Percentiles rank a stretch among this genome's conserved stretches.
phyloP scores from a whole-genome alignment of 1,139 yeast species.

The Blastobotrys aristatus region DNA sequence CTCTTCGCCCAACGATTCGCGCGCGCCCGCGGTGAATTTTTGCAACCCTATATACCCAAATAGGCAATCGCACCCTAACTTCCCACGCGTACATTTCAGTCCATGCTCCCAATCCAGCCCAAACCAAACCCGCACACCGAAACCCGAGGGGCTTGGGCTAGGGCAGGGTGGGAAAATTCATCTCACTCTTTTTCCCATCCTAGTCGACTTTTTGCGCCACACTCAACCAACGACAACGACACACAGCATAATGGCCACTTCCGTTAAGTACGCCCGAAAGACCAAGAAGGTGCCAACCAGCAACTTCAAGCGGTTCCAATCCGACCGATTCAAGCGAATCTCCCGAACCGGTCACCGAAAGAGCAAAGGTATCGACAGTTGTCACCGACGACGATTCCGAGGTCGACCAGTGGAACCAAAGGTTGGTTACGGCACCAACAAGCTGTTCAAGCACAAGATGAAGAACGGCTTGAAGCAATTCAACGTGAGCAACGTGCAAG shows the following conservation, averaged over 20 bases:
- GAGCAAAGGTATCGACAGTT: slow-evolving; percentile 99
- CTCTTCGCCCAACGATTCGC: too few relatives aligned
- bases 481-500: slow-evolving; percentile 88
- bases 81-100: background rate
- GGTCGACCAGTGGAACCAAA: slow-evolving; percentile 99
- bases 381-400: slow-evolving; percentile 99
- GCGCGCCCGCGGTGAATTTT: background rate
- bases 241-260: slow-evolving; percentile 72
- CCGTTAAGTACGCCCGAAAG: slow-evolving; percentile 98
- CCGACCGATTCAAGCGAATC: slow-evolving; percentile 99
- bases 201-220: background rate
- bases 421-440: slow-evolving; percentile 99
- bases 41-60: background rate
- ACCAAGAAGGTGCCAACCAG: slow-evolving; percentile 76
- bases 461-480: slow-evolving; percentile 99
- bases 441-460: slow-evolving; percentile 91
- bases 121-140: background rate
- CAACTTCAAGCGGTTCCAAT: slow-evolving; percentile 98
- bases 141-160: too few relatives aligned
- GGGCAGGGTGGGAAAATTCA: too few relatives aligned
- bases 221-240: background rate
- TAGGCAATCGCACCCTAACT: background rate
- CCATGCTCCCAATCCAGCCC: background rate
- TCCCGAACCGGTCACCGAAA: slow-evolving; percentile 96
- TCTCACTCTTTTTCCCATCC: too few relatives aligned